Conservation (phyloP, 768 basidiomycete species). For the Lactarius psammicola region DNA sequence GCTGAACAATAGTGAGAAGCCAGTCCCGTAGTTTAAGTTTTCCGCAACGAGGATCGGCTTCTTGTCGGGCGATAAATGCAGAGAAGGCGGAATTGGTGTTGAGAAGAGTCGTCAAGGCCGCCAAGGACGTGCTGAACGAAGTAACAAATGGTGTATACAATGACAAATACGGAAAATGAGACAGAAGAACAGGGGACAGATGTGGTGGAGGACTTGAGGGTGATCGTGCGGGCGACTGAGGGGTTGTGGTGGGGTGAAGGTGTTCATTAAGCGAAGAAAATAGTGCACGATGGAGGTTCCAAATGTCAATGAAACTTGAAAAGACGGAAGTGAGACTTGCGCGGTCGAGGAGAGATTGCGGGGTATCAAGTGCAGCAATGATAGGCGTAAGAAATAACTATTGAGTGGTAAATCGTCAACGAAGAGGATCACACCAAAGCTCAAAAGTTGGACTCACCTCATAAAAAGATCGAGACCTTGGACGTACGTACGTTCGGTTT, state of each 20-base stretch:
- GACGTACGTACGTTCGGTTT: conserved; percentile 79
- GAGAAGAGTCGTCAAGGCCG: conserved; percentile 55
- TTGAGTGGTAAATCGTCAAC: conserved; percentile 3
- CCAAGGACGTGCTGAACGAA: conserved; percentile 65
- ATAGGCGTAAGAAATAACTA: conserved; percentile 85
- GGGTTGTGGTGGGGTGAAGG: conserved; percentile 32
- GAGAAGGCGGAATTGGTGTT: conserved; percentile 58
- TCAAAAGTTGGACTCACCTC: conserved; percentile 47
- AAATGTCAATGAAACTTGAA: conserved; percentile 88
- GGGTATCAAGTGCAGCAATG: conserved; percentile 66
- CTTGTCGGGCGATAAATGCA: conserved; percentile 59
- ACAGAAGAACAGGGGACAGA: conserved; percentile 60
- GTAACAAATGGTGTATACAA: conserved; percentile 85
- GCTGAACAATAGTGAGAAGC: conserved; percentile 83
- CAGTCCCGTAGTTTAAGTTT: conserved; percentile 80
- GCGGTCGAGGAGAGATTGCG: conserved; percentile 67
- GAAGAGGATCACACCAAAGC: neutral
- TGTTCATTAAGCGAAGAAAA: conserved; percentile 56
- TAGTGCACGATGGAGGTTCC: conserved; percentile 82
- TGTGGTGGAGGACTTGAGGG: conserved; percentile 39
- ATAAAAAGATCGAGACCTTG: conserved; percentile 81
- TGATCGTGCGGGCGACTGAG: conserved; percentile 12
- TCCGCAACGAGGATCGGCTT: conserved; percentile 66
- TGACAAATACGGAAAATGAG: conserved; percentile 87
- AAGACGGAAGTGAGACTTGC: conserved; percentile 71